Evolutionary conservation across 2,329 filamentous ascomycete genomes (phyloP).

Genomic region (Penicillium decumbens): DNA sequence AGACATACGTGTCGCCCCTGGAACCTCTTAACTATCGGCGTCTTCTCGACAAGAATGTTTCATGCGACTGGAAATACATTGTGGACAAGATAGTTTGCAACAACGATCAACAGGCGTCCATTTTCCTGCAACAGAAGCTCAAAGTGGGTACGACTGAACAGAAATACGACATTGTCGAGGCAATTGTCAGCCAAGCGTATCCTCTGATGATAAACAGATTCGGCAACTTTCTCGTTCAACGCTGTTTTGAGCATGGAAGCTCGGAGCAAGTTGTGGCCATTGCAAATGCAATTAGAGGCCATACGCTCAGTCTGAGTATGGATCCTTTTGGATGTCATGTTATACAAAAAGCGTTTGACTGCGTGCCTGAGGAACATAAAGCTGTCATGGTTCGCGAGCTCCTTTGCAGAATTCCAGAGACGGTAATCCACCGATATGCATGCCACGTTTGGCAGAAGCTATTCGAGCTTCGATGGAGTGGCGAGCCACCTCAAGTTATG

Average conservation of each 20-base stretch:
- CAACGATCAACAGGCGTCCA: constrained; percentile 98
- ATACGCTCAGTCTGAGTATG: constrained; percentile 92
- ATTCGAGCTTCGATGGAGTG: constrained; percentile 93
- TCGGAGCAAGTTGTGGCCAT: constrained; percentile 92
- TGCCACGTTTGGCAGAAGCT: constrained; percentile 99
- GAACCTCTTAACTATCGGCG: constrained; percentile 96
- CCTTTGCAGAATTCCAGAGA: constrained; percentile 90
- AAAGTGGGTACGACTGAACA: constrained; percentile 93
- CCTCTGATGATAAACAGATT: constrained; percentile 97
- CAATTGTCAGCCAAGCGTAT: constrained; percentile 91
- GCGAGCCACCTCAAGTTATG: constrained; percentile 96
- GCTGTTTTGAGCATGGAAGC: constrained; percentile 97
- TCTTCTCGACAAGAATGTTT: constrained; percentile 89
- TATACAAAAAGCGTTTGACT: constrained; percentile 97
- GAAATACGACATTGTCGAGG: constrained; percentile 95
- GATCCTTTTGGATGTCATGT: constrained; percentile 98
- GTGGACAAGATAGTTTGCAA: constrained; percentile 99
- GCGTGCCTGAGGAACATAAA: constrained; percentile 95
- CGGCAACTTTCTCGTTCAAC: constrained; percentile 96
- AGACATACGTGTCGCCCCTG: constrained; percentile 77
- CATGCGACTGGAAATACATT: constrained; percentile 98
- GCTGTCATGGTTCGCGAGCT: constrained; percentile 98
- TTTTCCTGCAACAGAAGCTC: constrained; percentile 97
- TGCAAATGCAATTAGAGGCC: constrained; percentile 87
- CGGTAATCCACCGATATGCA: constrained; percentile 95